Percentiles rank a stretch among this genome's conserved stretches.
These are phyloP conservation scores for Trichoderma aggressivum DNA, from an alignment of 2,329 filamentous ascomycete genomes.

Conservation along the genomic window DNA sequence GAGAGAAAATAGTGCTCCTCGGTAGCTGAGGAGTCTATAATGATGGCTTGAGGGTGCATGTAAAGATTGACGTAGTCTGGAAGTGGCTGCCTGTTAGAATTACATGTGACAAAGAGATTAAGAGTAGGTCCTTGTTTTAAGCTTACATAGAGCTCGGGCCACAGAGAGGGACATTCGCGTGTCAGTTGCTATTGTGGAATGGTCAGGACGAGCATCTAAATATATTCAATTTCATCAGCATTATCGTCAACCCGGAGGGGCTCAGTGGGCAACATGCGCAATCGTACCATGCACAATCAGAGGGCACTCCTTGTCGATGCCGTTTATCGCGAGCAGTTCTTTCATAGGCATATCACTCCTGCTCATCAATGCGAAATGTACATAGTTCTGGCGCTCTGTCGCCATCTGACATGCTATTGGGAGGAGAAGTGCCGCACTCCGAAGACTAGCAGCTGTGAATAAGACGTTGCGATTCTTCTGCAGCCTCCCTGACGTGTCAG, in stretches of 20 bases:
- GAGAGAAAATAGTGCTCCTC: slow-evolving; percentile 69
- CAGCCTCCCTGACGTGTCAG: slow-evolving; percentile 48
- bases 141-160: slow-evolving; percentile 59
- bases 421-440: slow-evolving; percentile 68
- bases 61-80: slow-evolving; percentile 64
- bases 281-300: slow-evolving; percentile 56
- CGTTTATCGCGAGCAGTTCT: slow-evolving; percentile 72
- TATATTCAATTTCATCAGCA: slow-evolving; percentile 22
- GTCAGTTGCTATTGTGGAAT: slow-evolving; percentile 65
- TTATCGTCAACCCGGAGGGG: background rate
- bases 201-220: slow-evolving; percentile 73
- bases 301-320: slow-evolving; percentile 67
- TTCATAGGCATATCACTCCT: slow-evolving; percentile 66
- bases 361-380: slow-evolving; percentile 80
- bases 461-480: slow-evolving; percentile 66
- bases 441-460: slow-evolving; percentile 72
- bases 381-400: slow-evolving; percentile 61
- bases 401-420: slow-evolving; percentile 89
- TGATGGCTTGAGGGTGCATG: slow-evolving; percentile 72
- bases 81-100: background rate
- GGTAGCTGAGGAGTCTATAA: slow-evolving; percentile 63
- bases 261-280: background rate
- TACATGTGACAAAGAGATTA: slow-evolving; percentile 4
- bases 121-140: too few relatives aligned
- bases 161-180: slow-evolving; percentile 64